Conservation (phyloP, 73 alveolate genomes). For the Paramecium sexaurelia region DNA sequence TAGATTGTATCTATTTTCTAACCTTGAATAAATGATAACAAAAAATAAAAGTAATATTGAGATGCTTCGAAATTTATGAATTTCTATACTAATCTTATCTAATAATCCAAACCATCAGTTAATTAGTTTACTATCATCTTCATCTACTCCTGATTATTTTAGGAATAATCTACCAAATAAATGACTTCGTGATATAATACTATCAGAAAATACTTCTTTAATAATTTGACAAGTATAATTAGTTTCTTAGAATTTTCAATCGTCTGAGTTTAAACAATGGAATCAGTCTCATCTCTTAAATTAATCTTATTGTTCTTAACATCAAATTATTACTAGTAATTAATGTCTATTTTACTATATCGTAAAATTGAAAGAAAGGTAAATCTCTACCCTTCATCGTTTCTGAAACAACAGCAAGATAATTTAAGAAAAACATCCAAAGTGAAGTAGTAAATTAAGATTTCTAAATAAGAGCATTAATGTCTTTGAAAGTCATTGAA, state of each 20-base stretch:
- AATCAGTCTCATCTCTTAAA: not conserved
- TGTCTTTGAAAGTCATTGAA: not conserved
- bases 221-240: not conserved
- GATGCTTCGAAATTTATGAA: not conserved
- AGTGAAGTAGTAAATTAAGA: not conserved
- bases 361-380: not conserved
- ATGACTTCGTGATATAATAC: not conserved
- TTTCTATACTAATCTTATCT: not conserved
- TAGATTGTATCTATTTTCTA: not conserved
- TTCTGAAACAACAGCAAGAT: not conserved
- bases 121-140: not conserved
- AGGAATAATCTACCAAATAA: not conserved
- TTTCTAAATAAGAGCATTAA: not conserved
- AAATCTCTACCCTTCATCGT: not conserved
- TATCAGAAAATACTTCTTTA: not conserved
- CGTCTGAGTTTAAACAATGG: not conserved
- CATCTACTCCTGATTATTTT: not conserved
- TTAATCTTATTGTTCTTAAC: not conserved
- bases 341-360: not conserved
- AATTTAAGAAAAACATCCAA: not conserved
- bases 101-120: not conserved
- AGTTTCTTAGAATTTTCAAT: not conserved
- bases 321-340: not conserved
- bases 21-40: not conserved
- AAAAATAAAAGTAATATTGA: not conserved